These are phyloP conservation scores for Saccharum hybrid DNA, from an alignment of 202 grass and related monocot species.

Conservation along the genomic window DNA sequence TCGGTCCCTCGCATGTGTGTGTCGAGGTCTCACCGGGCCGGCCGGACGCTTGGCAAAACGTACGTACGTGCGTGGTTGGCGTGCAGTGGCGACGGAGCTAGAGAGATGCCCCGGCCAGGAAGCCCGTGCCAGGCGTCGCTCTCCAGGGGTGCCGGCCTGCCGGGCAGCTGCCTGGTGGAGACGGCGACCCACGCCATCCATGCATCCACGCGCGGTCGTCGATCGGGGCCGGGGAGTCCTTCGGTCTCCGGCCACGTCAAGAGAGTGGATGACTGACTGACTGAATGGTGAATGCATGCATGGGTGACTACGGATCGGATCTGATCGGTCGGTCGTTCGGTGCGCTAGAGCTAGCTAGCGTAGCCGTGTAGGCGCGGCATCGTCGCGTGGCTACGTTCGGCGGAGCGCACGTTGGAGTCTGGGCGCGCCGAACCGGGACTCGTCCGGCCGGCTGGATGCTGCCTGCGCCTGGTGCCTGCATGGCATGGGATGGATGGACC, in stretches of 20 bases:
- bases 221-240: not conserved
- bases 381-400: not conserved
- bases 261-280: not conserved
- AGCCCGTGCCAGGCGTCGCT: conserved; percentile 18
- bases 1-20: not conserved
- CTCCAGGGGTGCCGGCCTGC: conserved; percentile 24
- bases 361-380: not conserved
- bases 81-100: not conserved
- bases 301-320: not conserved
- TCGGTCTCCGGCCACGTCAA: not conserved
- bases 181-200: conserved; percentile 33
- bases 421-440: conserved; percentile 35
- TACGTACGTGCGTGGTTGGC: not conserved
- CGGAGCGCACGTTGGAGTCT: conserved; percentile 12
- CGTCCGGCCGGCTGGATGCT: not conserved
- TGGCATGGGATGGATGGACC: not conserved
- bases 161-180: conserved; percentile 22
- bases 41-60: not conserved
- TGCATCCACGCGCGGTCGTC: conserved; percentile 1
- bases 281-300: not conserved
- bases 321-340: not conserved
- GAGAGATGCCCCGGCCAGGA: not conserved
- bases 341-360: not conserved
- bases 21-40: not conserved
- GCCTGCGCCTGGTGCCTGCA: no score